These are phyloP conservation scores for Alternaria ventricosa DNA, from an alignment of 2,329 filamentous ascomycete genomes.

Conservation along the genomic window DNA sequence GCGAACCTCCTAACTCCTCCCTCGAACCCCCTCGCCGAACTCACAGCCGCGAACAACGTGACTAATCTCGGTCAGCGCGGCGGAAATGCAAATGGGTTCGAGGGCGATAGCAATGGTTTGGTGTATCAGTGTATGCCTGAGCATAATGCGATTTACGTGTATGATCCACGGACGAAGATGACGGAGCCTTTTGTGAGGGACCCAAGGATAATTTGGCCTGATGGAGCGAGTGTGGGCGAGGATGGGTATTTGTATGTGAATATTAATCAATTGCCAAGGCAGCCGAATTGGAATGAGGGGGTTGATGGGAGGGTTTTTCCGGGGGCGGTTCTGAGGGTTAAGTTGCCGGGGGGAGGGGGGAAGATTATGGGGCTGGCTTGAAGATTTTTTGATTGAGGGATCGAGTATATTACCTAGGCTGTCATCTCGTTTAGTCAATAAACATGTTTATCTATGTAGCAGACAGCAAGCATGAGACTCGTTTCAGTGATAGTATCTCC, in stretches of 20 bases:
- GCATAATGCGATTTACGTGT: constrained; percentile 55
- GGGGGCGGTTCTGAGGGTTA: constrained; percentile 54
- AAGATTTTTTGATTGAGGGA: neutral
- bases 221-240: constrained; percentile 45
- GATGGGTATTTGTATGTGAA: constrained; percentile 56
- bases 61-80: constrained; percentile 55
- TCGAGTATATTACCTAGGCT: neutral
- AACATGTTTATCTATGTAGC: no score
- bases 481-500: neutral
- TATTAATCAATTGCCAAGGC: constrained; percentile 56
- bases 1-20: constrained; percentile 47
- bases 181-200: constrained; percentile 55
- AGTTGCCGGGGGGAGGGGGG: constrained; percentile 47
- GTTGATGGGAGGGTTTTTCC: constrained; percentile 52
- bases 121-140: constrained; percentile 59
- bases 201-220: constrained; percentile 56
- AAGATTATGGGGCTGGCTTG: constrained; percentile 38
- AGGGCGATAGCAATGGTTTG: constrained; percentile 57
- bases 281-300: constrained; percentile 57
- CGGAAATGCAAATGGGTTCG: constrained; percentile 58
- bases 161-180: constrained; percentile 50
- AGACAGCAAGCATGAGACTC: constrained; percentile 1
- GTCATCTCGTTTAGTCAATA: neutral
- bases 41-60: constrained; percentile 56
- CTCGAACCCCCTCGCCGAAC: constrained; percentile 52